A percentile compares a stretch with the other conserved stretches of the same genome.
phyloP scores from a whole-genome alignment of 2,329 filamentous ascomycete genomes.

The Huntiella decipiens region DNA sequence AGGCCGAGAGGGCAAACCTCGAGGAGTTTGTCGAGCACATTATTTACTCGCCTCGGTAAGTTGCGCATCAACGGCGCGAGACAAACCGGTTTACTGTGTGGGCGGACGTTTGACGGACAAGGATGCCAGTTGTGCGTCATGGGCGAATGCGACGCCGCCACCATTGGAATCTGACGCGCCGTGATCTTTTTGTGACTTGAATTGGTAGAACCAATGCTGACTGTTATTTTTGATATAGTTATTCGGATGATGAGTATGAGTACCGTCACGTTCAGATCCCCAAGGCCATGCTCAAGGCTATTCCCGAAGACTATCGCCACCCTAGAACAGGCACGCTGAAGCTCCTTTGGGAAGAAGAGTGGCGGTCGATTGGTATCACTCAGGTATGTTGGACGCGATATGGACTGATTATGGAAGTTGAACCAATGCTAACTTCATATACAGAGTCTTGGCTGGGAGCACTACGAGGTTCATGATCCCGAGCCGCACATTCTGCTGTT shows the following conservation, averaged over 20 bases:
- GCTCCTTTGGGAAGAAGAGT: constrained; percentile 94
- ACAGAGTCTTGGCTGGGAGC: constrained; percentile 95
- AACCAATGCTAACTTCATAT: background rate
- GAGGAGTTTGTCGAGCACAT: constrained; percentile 88
- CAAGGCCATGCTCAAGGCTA: constrained; percentile 94
- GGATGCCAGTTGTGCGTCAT: too few species aligned
- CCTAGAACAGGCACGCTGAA: constrained; percentile 78
- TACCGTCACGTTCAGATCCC: constrained; percentile 96
- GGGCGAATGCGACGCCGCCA: background rate
- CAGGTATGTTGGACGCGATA: constrained; percentile 40
- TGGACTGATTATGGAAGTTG: background rate
- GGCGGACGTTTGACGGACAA: too few species aligned
- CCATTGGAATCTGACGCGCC: background rate
- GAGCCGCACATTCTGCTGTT: constrained; percentile 97
- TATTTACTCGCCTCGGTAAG: constrained; percentile 82
- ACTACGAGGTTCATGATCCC: constrained; percentile 97
- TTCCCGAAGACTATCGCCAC: constrained; percentile 90
- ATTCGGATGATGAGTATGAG: constrained; percentile 81
- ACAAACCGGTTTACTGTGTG: too few species aligned
- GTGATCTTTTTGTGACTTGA: background rate
- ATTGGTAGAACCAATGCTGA: background rate
- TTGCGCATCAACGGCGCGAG: constrained; percentile 6
- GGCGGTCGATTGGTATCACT: constrained; percentile 90
- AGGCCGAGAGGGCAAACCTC: constrained; percentile 62
- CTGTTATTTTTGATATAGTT: constrained; percentile 33